These are phyloP conservation scores for Pichia cabralensis DNA, from an alignment of 805 yeast genomes.

Conservation along the genomic window DNA sequence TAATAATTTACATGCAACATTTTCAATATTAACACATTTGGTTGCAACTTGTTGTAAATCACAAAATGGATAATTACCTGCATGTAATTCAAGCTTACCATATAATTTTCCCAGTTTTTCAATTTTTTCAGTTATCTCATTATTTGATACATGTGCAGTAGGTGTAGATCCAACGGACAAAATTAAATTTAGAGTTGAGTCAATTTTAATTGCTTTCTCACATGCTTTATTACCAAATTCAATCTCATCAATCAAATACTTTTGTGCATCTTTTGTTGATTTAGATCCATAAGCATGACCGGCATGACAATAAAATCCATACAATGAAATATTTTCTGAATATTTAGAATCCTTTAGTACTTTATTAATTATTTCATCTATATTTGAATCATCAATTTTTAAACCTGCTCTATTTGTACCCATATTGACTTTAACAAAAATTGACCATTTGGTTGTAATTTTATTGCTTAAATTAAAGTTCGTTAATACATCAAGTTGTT, in stretches of 20 bases:
- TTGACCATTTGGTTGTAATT: conserved; percentile 40
- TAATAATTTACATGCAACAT: conserved; percentile 42
- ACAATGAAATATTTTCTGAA: conserved; percentile 32
- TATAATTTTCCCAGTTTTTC: conserved; percentile 12
- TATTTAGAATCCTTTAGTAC: conserved; percentile 18
- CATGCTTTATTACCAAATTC: conserved; percentile 47
- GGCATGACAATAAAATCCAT: conserved; percentile 72
- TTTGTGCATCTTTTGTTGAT: conserved; percentile 36
- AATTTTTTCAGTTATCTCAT: conserved; percentile 7
- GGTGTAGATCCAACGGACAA: conserved; percentile 80
- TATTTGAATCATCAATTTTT: conserved; percentile 15
- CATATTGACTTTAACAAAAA: conserved; percentile 59
- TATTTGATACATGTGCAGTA: conserved; percentile 52
- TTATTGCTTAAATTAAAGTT: conserved; percentile 23
- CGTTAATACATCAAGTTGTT: conserved; percentile 42
- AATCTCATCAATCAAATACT: conserved; percentile 45
- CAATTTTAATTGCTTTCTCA: conserved; percentile 25
- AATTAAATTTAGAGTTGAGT: conserved; percentile 29
- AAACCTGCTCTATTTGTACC: conserved; percentile 68
- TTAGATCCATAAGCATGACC: conserved; percentile 60
- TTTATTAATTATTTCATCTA: conserved; percentile 2
- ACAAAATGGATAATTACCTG: conserved; percentile 70
- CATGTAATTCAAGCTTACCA: conserved; percentile 58
- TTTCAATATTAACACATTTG: conserved; percentile 36
- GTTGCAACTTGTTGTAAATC: conserved; percentile 76